Evolutionary conservation across 1,139 yeast genomes (phyloP).

Genomic region (Blastobotrys elegans): DNA sequence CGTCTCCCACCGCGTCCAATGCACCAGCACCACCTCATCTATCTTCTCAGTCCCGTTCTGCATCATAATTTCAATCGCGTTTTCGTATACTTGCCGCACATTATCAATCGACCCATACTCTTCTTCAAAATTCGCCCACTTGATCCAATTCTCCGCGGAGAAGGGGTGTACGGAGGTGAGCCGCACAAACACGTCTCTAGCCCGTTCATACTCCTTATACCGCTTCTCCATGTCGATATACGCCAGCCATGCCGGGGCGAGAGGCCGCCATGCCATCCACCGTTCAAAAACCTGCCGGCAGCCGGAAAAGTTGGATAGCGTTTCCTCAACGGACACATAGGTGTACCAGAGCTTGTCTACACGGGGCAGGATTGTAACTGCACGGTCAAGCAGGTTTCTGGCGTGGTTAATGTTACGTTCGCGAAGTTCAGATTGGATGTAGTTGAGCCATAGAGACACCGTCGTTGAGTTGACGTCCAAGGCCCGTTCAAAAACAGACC

Average conservation of each 20-base stretch:
- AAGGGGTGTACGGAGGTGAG: conserved; percentile 52
- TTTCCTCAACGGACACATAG: conserved; percentile 72
- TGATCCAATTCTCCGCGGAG: conserved; percentile 56
- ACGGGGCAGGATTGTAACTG: conserved; percentile 66
- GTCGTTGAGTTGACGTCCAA: conserved; percentile 67
- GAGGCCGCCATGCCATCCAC: conserved; percentile 69
- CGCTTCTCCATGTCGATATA: conserved; percentile 69
- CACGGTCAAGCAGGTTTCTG: conserved; percentile 75
- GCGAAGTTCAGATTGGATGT: conserved; percentile 72
- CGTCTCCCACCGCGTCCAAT: conserved; percentile 76
- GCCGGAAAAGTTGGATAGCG: conserved; percentile 57
- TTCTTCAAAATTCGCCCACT: conserved; percentile 58
- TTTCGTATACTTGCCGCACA: conserved; percentile 60
- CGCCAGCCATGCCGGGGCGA: conserved; percentile 65
- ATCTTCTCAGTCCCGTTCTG: conserved; percentile 25
- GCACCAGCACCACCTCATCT: conserved; percentile 40
- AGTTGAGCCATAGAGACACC: conserved; percentile 82
- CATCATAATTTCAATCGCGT: conserved; percentile 42
- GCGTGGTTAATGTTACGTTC: conserved; percentile 81
- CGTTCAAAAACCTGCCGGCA: conserved; percentile 66
- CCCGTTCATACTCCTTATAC: conserved; percentile 53
- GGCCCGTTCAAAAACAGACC: conserved; percentile 88
- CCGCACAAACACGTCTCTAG: conserved; percentile 51
- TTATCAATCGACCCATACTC: conserved; percentile 45
- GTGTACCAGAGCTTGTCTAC: conserved; percentile 85